A percentile compares a stretch with the other conserved stretches of the same genome.
These are phyloP conservation scores for Schwanniomyces sp. DNA, from an alignment of 805 yeast genomes.

Conservation along the genomic window DNA sequence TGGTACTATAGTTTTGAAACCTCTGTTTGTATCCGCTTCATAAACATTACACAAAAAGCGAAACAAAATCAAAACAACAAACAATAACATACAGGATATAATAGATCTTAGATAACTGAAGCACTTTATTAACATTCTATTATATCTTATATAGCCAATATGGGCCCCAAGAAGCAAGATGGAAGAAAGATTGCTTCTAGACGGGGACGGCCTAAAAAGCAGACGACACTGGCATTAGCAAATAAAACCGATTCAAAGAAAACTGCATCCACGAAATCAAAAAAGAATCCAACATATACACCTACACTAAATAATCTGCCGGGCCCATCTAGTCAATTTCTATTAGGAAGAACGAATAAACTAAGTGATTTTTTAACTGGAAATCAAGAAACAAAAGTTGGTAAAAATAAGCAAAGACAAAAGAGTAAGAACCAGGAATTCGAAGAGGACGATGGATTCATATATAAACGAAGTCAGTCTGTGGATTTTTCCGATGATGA, in stretches of 20 bases:
- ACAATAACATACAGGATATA: slow-evolving; percentile 13
- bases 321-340: slow-evolving; percentile 8
- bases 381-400: slow-evolving; percentile 3
- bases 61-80: slow-evolving; percentile 9
- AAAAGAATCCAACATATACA: neutral
- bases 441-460: slow-evolving; percentile 35
- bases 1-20: too few species aligned
- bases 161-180: slow-evolving; percentile 9
- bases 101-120: neutral
- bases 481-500: neutral
- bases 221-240: neutral
- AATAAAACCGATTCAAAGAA: neutral
- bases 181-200: slow-evolving; percentile 1
- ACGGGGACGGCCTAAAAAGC: slow-evolving; percentile 1
- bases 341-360: slow-evolving; percentile 17
- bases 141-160: neutral
- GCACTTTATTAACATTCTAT: neutral
- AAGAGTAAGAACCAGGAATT: slow-evolving; percentile 1
- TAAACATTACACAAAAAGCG: neutral
- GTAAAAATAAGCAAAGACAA: neutral
- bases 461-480: slow-evolving; percentile 24
- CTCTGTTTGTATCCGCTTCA: too few species aligned
- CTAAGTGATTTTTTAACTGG: slow-evolving; percentile 15
- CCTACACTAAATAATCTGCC: slow-evolving; percentile 2
- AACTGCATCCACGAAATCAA: neutral